Evolutionary conservation across 2,329 filamentous ascomycete species (phyloP), one percentile per base, ranked within the genome.

Genomic region (Arthrobotrys conoides): DNA sequence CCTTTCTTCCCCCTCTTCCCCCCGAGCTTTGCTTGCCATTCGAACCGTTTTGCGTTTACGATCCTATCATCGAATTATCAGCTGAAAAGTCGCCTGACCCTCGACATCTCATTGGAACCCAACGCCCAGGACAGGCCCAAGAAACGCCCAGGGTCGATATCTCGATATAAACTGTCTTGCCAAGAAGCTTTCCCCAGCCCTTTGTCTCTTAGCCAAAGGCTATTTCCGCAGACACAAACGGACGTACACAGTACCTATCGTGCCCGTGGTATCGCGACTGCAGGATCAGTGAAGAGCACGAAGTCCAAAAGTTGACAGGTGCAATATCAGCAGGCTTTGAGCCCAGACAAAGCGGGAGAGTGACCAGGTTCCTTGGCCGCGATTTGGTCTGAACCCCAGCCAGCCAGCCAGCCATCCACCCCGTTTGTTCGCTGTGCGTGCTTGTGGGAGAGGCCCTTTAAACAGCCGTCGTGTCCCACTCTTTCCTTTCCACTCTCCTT

Each of bases 91-190:
- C 70, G 70, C 48, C 70, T 73, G 70, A 73, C 61, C 70, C 53
- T 44, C 48, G 48, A 41, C 68, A 64, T 51, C 68, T 36, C 38
- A 33, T 67, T 66, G 61, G 27, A 66, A 41, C 70, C 70, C 63
- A 57, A 67, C 70, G 70, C 57, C 70, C 70, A 73, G 59, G 59
- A 73, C 61, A 63, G 24, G 36, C 71, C 71, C 61, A 75, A 75
- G 71, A 75, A 68, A 73, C 61, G 49, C 70, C 68, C 57, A 71
- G 68, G 41, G 57, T 53, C 44, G 48, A 55, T 33, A 64, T 49
- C 48, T 72, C 46, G 46, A 55, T 51, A 57, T 57, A 46, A 27
- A 30, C 44, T 38, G 30, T 57, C 63, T 51, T 64, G 71, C 71
- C 71, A 75, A 69, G 71, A 46, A 41, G 46, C 44, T 14, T 33